Evolutionary conservation across 2,329 filamentous ascomycete species (phyloP).

Genomic region (Byssochlamys sp.): DNA sequence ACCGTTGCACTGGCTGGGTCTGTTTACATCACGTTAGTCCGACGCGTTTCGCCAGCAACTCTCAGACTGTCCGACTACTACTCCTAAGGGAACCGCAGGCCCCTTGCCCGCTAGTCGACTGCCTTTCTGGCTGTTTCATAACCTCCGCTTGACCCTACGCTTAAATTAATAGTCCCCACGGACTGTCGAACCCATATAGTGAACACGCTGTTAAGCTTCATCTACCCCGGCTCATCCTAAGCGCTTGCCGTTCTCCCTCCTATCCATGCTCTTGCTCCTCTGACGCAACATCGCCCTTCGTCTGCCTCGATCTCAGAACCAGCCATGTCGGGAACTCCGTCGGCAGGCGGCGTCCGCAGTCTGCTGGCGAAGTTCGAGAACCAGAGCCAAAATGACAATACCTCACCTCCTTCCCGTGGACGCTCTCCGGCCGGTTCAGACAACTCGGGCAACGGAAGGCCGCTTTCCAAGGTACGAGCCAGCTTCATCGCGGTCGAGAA

Average conservation of each 20-base stretch:
- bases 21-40: neutral
- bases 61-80: neutral
- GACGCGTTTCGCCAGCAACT: neutral
- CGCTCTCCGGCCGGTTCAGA: conserved; percentile 51
- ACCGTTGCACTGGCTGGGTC: neutral
- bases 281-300: neutral
- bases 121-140: neutral
- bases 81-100: neutral
- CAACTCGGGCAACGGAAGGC: conserved; percentile 40
- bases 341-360: conserved; percentile 57
- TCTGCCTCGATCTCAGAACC: neutral
- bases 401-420: conserved; percentile 58
- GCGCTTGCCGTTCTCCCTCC: neutral
- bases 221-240: neutral
- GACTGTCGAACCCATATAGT: neutral
- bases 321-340: conserved; percentile 9
- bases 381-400: conserved; percentile 51
- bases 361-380: conserved; percentile 73
- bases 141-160: neutral
- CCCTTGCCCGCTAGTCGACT: neutral
- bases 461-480: conserved; percentile 64
- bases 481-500: conserved; percentile 64
- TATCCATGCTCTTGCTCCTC: neutral
- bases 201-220: conserved; percentile 1
- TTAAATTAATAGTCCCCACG: neutral